A percentile compares a stretch with the other conserved stretches of the same genome.
Evolutionary conservation across 208 protist species (phyloP).

Genomic region (Naegleria gruberi): DNA sequence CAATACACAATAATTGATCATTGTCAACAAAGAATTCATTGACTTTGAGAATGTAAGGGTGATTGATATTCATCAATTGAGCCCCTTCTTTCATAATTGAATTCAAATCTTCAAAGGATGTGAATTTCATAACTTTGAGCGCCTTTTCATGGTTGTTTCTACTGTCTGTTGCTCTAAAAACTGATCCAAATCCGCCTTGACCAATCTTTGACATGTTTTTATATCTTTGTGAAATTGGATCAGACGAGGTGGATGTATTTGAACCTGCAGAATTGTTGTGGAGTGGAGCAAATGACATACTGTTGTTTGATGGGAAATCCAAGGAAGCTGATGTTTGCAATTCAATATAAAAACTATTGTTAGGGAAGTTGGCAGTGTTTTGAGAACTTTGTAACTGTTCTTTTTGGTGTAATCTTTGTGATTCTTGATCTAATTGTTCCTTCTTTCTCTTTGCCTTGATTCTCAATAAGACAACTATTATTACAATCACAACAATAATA

Average conservation of each 20-base stretch:
- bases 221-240: neutral
- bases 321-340: neutral
- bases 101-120: neutral
- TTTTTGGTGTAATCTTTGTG: neutral
- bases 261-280: neutral
- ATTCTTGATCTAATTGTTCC: no score
- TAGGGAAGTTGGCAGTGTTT: neutral
- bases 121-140: neutral
- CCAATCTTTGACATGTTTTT: neutral
- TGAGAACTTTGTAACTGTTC: neutral
- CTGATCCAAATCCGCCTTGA: neutral
- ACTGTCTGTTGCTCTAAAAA: neutral
- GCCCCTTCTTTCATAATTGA: neutral
- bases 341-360: neutral
- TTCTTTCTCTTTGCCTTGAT: no score
- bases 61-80: neutral
- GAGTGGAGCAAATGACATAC: neutral
- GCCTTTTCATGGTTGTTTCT: neutral
- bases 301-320: neutral
- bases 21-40: neutral
- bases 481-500: no score
- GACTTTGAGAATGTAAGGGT: neutral
- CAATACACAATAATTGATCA: neutral
- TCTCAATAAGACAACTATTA: no score
- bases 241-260: neutral